phyloP scores from a whole-genome alignment of 176 grass and related monocot genomes.

The Cymbopogon citratus region DNA sequence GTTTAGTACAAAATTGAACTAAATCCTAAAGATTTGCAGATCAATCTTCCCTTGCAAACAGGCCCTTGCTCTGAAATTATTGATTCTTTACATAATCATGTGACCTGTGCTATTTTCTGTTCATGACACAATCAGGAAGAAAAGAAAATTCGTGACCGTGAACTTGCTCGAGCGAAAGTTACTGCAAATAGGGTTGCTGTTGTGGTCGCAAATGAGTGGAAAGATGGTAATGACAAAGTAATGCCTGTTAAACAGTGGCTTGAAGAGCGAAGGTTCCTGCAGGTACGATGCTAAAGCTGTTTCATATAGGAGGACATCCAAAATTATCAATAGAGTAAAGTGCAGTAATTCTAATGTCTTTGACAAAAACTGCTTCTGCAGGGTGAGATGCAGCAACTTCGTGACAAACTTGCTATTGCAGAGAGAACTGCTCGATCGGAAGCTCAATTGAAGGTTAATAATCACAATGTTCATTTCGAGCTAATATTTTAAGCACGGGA shows the following conservation, averaged over 20 bases:
- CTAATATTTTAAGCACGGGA: neutral
- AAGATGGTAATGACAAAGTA: conserved; percentile 98
- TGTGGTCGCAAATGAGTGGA: conserved; percentile 97
- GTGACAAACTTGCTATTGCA: conserved; percentile 85
- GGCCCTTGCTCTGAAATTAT: neutral
- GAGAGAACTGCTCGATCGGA: conserved; percentile 76
- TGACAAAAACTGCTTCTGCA: conserved; percentile 22
- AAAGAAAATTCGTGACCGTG: conserved; percentile 78
- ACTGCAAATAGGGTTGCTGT: conserved; percentile 90
- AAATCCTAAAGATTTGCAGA: neutral
- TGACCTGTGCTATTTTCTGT: conserved; percentile 16
- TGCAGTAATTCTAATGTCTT: neutral
- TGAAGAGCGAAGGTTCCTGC: conserved; percentile 94
- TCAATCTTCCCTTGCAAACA: neutral
- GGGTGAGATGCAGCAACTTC: conserved; percentile 98
- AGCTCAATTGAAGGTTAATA: conserved; percentile 81
- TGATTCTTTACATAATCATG: neutral
- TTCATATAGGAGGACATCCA: neutral
- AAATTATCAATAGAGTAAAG: neutral
- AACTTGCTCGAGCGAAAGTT: conserved; percentile 90
- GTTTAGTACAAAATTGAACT: neutral
- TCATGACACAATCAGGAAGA: conserved; percentile 61
- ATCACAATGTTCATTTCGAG: neutral
- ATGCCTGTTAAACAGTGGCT: conserved; percentile 99
- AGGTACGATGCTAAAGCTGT: conserved; percentile 40